A percentile compares a stretch with the other conserved stretches of the same genome.
Conservation (phyloP, 2,329 filamentous ascomycete genomes). For the Anthostomella pinea region DNA sequence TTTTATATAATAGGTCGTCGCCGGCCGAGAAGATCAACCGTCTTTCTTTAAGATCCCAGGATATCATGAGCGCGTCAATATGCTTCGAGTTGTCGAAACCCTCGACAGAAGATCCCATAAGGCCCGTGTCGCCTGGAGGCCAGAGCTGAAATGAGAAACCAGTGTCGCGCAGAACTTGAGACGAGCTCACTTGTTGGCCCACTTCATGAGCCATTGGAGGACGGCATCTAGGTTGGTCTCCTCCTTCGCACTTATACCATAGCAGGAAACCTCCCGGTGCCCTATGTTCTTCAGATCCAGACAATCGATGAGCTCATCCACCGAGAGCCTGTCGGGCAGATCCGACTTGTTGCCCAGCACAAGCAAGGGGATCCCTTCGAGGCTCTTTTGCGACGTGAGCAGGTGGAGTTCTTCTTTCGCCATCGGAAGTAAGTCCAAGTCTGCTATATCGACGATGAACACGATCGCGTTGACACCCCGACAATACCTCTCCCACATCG, state of each 20-base stretch:
- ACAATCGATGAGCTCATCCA: conserved; percentile 92
- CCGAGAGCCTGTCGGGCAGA: conserved; percentile 81
- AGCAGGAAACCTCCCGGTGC: conserved; percentile 94
- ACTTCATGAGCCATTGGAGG: conserved; percentile 92
- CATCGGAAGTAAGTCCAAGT: conserved; percentile 73
- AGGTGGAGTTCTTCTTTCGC: conserved; percentile 91
- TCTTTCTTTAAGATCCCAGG: conserved; percentile 26
- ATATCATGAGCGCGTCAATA: conserved; percentile 32
- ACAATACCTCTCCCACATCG: conserved; percentile 99
- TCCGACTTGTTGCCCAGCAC: conserved; percentile 98
- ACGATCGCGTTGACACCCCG: conserved; percentile 96
- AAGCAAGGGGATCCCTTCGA: conserved; percentile 87
- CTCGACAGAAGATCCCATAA: conserved; percentile 9
- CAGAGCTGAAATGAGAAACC: conserved; percentile 8
- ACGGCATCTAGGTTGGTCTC: conserved; percentile 98
- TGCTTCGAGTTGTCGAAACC: conserved; percentile 25
- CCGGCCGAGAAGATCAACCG: conserved; percentile 27
- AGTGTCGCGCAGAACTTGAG: conserved; percentile 2
- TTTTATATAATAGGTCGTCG: conserved; percentile 34
- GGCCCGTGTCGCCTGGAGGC: conserved; percentile 10
- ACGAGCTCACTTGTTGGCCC: conserved; percentile 65
- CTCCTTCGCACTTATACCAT: conserved; percentile 97
- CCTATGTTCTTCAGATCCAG: conserved; percentile 87
- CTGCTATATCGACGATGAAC: conserved; percentile 96
- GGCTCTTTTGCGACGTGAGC: conserved; percentile 77